phyloP scores from a whole-genome alignment of 2,329 filamentous ascomycete species.

The Tolypocladium pustulatum region DNA sequence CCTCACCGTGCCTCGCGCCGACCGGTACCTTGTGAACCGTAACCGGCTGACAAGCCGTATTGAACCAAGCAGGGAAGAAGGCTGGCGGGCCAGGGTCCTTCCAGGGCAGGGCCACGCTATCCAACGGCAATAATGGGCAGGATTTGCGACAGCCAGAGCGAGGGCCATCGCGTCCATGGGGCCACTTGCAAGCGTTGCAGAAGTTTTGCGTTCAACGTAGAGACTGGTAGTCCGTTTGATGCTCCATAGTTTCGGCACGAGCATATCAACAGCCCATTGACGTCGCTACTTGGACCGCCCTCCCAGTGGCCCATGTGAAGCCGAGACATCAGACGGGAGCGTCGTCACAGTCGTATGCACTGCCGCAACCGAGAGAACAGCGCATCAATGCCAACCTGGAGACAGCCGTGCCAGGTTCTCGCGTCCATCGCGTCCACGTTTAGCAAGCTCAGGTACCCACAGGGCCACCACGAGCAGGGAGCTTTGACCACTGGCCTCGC shows the following conservation, averaged over 20 bases:
- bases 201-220: too few species aligned
- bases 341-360: not conserved
- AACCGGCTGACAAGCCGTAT: not conserved
- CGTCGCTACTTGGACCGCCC: not conserved
- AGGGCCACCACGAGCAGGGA: not conserved
- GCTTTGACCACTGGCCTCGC: not conserved
- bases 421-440: not conserved
- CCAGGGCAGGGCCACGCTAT: not conserved
- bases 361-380: not conserved
- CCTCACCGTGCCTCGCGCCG: not conserved
- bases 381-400: not conserved
- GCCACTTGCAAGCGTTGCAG: not conserved
- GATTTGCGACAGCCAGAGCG: not conserved
- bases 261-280: too few species aligned
- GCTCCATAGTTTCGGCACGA: too few species aligned
- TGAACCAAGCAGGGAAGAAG: not conserved
- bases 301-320: not conserved
- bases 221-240: too few species aligned
- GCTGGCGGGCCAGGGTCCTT: not conserved
- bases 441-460: not conserved
- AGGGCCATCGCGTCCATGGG: not conserved
- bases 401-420: not conserved
- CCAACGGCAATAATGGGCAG: not conserved
- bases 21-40: not conserved
- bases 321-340: not conserved